Evolutionary conservation across 129 eudicot species (phyloP).

Genomic region (Centella asiatica): DNA sequence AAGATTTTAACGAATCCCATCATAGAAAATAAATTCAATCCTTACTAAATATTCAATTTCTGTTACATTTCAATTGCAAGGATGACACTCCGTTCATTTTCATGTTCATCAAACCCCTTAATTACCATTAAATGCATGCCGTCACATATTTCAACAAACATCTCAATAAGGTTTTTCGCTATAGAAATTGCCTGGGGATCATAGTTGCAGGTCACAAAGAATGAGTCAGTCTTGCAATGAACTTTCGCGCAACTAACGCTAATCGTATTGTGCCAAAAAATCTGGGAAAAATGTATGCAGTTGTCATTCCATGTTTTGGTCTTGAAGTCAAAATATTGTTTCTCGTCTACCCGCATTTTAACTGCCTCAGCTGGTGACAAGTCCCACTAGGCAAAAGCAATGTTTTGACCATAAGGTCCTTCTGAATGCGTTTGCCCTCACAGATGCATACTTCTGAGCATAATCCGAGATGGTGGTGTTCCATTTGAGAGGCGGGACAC

Average conservation of each 20-base stretch:
- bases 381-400: slow-evolving; percentile 43
- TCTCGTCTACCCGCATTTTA: slow-evolving; percentile 53
- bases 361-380: slow-evolving; percentile 41
- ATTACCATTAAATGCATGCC: too few species aligned
- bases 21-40: too few species aligned
- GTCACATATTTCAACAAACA: too few species aligned
- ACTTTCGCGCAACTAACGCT: slow-evolving; percentile 55
- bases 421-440: slow-evolving; percentile 28
- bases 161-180: slow-evolving; percentile 32
- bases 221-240: slow-evolving; percentile 37
- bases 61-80: too few species aligned
- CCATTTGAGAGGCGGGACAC: slow-evolving; percentile 57
- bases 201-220: slow-evolving; percentile 50
- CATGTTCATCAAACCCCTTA: too few species aligned
- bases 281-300: slow-evolving; percentile 69
- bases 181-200: slow-evolving; percentile 42
- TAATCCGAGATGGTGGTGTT: slow-evolving; percentile 39
- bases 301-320: slow-evolving; percentile 42
- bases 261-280: slow-evolving; percentile 49
- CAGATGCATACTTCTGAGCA: slow-evolving; percentile 38
- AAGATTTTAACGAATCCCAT: too few species aligned
- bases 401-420: slow-evolving; percentile 59
- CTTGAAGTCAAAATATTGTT: neutral
- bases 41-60: too few species aligned
- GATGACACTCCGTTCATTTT: too few species aligned